Evolutionary conservation across 164 flowering plant species (phyloP).

Genomic region (Echeveria elegans): DNA sequence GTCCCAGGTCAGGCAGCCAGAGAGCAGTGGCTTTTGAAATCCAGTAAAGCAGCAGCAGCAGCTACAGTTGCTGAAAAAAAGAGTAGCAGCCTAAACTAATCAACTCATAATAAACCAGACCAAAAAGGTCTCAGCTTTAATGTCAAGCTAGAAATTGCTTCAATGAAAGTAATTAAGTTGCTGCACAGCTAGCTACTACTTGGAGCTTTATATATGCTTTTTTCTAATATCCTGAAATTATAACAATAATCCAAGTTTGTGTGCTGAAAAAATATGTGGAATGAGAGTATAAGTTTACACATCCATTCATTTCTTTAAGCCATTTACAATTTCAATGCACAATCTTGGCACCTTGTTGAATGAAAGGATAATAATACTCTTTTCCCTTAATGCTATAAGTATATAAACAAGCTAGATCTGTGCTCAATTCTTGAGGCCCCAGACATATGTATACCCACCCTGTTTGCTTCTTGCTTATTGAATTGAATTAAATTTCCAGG

Average conservation of each 20-base stretch:
- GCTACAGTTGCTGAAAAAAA: conserved; percentile 10
- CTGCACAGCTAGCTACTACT: not conserved
- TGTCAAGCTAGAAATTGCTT: conserved; percentile 15
- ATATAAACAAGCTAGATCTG: too few species aligned
- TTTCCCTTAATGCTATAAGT: too few species aligned
- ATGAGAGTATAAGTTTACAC: too few species aligned
- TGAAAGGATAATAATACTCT: too few species aligned
- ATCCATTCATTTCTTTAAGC: not conserved
- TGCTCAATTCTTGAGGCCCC: too few species aligned
- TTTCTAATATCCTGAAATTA: not conserved
- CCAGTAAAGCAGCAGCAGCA: conserved; percentile 15
- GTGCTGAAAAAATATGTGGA: too few species aligned
- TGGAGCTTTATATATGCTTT: too few species aligned
- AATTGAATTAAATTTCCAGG: not conserved
- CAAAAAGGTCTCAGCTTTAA: conserved; percentile 17
- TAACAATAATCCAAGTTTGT: not conserved
- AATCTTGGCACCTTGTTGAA: too few species aligned
- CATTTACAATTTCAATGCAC: not conserved
- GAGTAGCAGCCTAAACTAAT: not conserved
- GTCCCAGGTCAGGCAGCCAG: too few species aligned
- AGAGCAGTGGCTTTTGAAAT: too few species aligned
- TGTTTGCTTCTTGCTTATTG: too few species aligned
- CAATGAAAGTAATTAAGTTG: conserved; percentile 1
- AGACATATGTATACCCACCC: too few species aligned
- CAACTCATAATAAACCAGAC: conserved; percentile 12